A percentile compares a stretch with the other conserved stretches of the same genome.
phyloP scores from a whole-genome alignment of 176 grass and related monocot species.

The Aegilops speltoides region DNA sequence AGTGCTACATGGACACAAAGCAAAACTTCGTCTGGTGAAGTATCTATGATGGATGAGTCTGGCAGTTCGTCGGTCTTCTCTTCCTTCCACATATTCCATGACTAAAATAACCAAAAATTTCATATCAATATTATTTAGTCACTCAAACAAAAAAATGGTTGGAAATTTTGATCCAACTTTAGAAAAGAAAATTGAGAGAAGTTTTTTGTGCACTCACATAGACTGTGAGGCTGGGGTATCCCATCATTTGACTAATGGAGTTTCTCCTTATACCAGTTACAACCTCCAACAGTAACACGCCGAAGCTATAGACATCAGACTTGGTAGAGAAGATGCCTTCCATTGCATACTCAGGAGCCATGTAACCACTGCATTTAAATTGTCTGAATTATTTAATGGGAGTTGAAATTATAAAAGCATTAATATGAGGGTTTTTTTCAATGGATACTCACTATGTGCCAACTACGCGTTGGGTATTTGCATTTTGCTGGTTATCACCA shows the following conservation, averaged over 20 bases:
- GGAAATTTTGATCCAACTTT: neutral
- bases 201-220: conserved; percentile 14
- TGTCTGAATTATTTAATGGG: neutral
- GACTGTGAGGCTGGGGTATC: conserved; percentile 39
- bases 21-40: conserved; percentile 17
- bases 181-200: neutral
- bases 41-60: conserved; percentile 26
- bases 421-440: neutral
- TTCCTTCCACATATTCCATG: conserved; percentile 52
- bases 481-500: conserved; percentile 35
- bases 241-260: neutral
- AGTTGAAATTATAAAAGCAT: neutral
- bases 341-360: conserved; percentile 58
- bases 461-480: conserved; percentile 39
- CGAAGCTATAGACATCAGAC: conserved; percentile 54
- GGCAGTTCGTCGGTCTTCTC: conserved; percentile 17
- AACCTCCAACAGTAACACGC: conserved; percentile 44
- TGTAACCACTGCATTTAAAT: conserved; percentile 31
- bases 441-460: neutral
- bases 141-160: neutral
- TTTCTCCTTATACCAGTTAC: conserved; percentile 40
- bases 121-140: neutral
- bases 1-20: conserved; percentile 44
- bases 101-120: neutral
- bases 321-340: conserved; percentile 45